Conservation (phyloP, 768 basidiomycete species). For the Leccinum truebloodii region DNA sequence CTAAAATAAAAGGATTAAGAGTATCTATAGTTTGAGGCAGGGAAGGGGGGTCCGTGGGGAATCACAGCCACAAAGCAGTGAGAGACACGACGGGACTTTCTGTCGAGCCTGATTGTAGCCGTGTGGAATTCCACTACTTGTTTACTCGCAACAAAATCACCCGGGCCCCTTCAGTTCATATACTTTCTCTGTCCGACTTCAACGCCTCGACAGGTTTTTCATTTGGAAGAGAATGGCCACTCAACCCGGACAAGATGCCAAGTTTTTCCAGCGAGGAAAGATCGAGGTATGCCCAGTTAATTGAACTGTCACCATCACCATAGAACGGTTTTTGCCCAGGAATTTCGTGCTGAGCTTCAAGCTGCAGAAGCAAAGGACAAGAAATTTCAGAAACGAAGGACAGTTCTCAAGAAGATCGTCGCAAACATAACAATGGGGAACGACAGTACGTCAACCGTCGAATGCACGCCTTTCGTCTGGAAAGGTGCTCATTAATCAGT, state of each 20-base stretch:
- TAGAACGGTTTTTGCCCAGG: slow-evolving; percentile 44
- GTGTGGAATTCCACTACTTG: neutral
- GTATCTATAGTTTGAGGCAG: too few relatives aligned
- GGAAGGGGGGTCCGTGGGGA: too few relatives aligned
- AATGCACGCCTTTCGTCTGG: slow-evolving; percentile 14
- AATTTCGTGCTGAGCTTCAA: slow-evolving; percentile 89
- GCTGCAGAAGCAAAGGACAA: slow-evolving; percentile 95
- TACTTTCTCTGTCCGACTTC: slow-evolving; percentile 5
- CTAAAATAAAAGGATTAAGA: too few relatives aligned
- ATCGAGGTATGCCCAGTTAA: slow-evolving; percentile 61
- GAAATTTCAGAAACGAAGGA: slow-evolving; percentile 92
- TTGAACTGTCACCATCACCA: slow-evolving; percentile 9
- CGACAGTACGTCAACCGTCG: slow-evolving; percentile 71
- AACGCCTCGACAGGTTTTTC: neutral
- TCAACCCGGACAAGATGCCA: slow-evolving; percentile 82
- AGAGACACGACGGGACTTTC: too few relatives aligned
- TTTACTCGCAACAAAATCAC: neutral
- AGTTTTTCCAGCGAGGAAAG: slow-evolving; percentile 90
- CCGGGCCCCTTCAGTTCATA: neutral
- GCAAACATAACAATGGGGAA: slow-evolving; percentile 99
- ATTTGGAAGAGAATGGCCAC: slow-evolving; percentile 36
- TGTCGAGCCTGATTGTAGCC: too few relatives aligned
- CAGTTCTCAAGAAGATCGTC: slow-evolving; percentile 93
- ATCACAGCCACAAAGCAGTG: too few relatives aligned
- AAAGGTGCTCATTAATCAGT: slow-evolving; percentile 47